Conservation (phyloP, 2,329 filamentous ascomycete species). For the Sclerotinia spermophila region DNA sequence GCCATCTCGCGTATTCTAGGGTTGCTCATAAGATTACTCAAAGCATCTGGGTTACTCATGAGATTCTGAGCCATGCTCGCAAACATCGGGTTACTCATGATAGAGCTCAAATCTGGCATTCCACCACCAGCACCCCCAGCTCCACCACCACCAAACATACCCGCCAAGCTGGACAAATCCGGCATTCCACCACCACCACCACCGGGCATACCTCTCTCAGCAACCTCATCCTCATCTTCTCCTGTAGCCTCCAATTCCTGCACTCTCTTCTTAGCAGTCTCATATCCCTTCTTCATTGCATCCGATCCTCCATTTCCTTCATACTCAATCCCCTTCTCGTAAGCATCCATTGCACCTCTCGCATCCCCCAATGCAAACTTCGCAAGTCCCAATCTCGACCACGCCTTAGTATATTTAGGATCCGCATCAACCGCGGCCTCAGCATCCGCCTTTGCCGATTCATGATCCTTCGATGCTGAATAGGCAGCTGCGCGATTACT, state of each 20-base stretch:
- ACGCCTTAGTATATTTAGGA: constrained; percentile 93
- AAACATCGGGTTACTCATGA: constrained; percentile 99
- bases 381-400: constrained; percentile 88
- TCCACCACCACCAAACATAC: constrained; percentile 65
- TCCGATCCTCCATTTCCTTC: constrained; percentile 94
- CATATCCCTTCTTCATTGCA: constrained; percentile 94
- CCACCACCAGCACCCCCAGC: constrained; percentile 60
- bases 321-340: constrained; percentile 85
- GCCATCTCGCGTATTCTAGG: constrained; percentile 86
- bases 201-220: constrained; percentile 47
- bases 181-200: constrained; percentile 62
- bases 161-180: constrained; percentile 65
- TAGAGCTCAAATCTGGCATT: constrained; percentile 80
- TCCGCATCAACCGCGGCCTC: constrained; percentile 86
- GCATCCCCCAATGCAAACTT: constrained; percentile 89
- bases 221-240: constrained; percentile 47
- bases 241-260: constrained; percentile 66
- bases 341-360: constrained; percentile 90
- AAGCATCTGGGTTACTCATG: constrained; percentile 93
- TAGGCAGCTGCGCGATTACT: constrained; percentile 96
- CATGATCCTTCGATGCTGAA: constrained; percentile 79
- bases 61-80: constrained; percentile 93
- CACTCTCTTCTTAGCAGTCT: constrained; percentile 85
- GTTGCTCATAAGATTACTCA: constrained; percentile 92
- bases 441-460: constrained; percentile 78